These are phyloP conservation scores for Cairneyella variabilis DNA, from an alignment of 495 filamentous ascomycete genomes.

Conservation along the genomic window DNA sequence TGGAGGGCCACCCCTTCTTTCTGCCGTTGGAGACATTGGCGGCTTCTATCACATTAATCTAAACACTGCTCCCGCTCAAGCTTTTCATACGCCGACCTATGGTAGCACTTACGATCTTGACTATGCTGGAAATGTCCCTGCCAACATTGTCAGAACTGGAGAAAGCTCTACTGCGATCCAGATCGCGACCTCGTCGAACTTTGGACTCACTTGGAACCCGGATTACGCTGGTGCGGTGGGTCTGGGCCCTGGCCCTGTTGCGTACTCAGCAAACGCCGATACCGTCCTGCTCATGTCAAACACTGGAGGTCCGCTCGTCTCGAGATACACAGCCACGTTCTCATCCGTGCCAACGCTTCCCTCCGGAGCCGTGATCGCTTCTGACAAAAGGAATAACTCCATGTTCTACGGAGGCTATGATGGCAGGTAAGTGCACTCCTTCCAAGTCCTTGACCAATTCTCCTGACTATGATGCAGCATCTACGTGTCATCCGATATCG, in stretches of 20 bases:
- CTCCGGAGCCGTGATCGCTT: slow-evolving; percentile 41
- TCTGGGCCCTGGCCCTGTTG: slow-evolving; percentile 45
- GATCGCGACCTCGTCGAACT: slow-evolving; percentile 29
- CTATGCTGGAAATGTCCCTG: slow-evolving; percentile 51
- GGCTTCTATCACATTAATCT: slow-evolving; percentile 49
- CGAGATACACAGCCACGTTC: background rate
- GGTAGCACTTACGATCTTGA: slow-evolving; percentile 48
- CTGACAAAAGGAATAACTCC: slow-evolving; percentile 48
- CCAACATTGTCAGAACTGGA: slow-evolving; percentile 49
- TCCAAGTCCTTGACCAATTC: background rate
- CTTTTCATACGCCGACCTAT: slow-evolving; percentile 48
- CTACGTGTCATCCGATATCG: slow-evolving; percentile 31
- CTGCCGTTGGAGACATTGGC: slow-evolving; percentile 54
- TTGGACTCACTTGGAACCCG: slow-evolving; percentile 19
- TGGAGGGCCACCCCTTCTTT: slow-evolving; percentile 50
- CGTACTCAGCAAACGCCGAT: slow-evolving; percentile 39
- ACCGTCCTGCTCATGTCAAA: slow-evolving; percentile 45
- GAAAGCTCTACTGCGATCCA: slow-evolving; percentile 31
- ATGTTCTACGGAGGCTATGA: slow-evolving; percentile 49
- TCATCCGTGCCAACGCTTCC: slow-evolving; percentile 28
- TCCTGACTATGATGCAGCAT: background rate
- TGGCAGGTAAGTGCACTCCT: slow-evolving; percentile 4
- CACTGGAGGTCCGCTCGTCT: slow-evolving; percentile 13
- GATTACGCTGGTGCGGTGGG: slow-evolving; percentile 23
- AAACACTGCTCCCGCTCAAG: slow-evolving; percentile 40